These are phyloP conservation scores for Amanita thiersii DNA, from an alignment of 768 basidiomycete genomes.

Conservation along the genomic window DNA sequence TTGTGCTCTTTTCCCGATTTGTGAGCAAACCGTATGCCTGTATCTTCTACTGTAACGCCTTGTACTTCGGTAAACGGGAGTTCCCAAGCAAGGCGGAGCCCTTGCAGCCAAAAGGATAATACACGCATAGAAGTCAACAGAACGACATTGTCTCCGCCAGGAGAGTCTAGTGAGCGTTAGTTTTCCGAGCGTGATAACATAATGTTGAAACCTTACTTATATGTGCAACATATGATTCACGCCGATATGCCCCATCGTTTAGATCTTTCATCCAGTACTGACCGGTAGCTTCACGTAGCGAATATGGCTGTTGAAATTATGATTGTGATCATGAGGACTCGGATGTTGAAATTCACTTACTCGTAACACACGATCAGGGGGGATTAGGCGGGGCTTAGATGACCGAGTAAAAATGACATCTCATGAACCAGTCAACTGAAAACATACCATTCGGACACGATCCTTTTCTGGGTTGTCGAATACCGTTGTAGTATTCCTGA, in stretches of 20 bases:
- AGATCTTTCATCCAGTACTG: constrained; percentile 97
- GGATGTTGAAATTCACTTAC: constrained; percentile 35
- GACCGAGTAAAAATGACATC: constrained; percentile 4
- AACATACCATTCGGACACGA: constrained; percentile 67
- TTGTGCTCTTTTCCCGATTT: constrained; percentile 70
- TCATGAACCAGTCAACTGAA: neutral
- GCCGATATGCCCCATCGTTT: constrained; percentile 79
- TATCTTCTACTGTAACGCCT: constrained; percentile 84
- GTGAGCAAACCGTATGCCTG: constrained; percentile 81
- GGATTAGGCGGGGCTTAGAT: constrained; percentile 71
- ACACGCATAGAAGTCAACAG: constrained; percentile 74
- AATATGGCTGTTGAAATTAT: constrained; percentile 60
- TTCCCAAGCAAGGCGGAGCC: constrained; percentile 86
- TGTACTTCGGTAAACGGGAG: constrained; percentile 80
- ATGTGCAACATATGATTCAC: constrained; percentile 87
- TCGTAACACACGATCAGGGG: constrained; percentile 79
- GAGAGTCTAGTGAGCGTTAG: constrained; percentile 41
- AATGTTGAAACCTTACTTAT: constrained; percentile 49
- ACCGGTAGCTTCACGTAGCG: constrained; percentile 82
- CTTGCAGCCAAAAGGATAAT: constrained; percentile 79
- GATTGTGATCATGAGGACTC: constrained; percentile 6
- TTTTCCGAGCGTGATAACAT: neutral
- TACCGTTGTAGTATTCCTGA: constrained; percentile 96
- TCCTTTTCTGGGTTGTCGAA: constrained; percentile 91
- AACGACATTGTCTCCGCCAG: constrained; percentile 73